These are phyloP conservation scores for Adansonia madagascariensis DNA, from an alignment of 441 rosid genomes.

Conservation along the genomic window DNA sequence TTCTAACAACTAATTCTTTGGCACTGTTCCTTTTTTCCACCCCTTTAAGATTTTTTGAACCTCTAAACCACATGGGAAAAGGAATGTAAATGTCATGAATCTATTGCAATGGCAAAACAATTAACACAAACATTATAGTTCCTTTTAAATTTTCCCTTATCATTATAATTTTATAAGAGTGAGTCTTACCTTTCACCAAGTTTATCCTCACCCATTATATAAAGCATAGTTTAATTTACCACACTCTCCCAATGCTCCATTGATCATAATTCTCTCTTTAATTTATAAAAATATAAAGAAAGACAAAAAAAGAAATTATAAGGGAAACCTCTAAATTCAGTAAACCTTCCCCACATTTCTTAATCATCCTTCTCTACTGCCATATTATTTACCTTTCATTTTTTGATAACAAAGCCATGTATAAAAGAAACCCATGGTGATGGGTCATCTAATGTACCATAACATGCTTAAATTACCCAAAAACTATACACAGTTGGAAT, in stretches of 20 bases:
- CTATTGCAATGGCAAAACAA: background rate
- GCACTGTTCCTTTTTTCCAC: background rate
- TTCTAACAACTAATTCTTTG: background rate
- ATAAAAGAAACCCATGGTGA: background rate
- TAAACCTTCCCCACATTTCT: slow-evolving; percentile 13
- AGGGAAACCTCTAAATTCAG: background rate
- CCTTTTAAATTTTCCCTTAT: background rate
- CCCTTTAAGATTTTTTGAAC: background rate
- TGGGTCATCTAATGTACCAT: background rate
- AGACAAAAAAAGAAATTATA: background rate
- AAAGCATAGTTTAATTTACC: background rate
- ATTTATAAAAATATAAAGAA: background rate
- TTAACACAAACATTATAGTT: background rate
- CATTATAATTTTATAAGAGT: background rate
- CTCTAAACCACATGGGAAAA: background rate
- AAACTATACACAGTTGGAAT: background rate
- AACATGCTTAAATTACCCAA: background rate
- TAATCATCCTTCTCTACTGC: slow-evolving; percentile 6
- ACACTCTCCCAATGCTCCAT: background rate
- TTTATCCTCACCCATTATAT: background rate
- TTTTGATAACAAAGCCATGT: background rate
- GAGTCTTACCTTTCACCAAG: background rate
- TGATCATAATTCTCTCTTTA: slow-evolving; percentile 9
- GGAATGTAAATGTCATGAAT: background rate
- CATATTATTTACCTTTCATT: background rate